Evolutionary conservation across 1,284 basidiomycete species (phyloP).

Genomic region (Termitomyces sp.): DNA sequence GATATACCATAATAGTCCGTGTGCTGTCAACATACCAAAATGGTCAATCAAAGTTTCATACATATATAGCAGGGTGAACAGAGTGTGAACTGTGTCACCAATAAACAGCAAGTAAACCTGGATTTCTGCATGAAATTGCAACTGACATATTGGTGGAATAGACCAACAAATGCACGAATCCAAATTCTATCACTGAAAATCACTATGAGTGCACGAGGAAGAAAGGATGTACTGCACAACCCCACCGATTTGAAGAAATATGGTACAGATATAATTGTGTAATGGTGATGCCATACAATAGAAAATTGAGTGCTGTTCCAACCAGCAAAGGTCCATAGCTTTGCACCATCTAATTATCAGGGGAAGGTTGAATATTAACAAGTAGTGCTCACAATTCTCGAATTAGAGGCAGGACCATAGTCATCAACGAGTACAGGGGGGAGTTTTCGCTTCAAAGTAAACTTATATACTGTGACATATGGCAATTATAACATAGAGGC

Average conservation of each 20-base stretch:
- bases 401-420: slow-evolving; percentile 4
- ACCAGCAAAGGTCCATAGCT: slow-evolving; percentile 25
- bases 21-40: slow-evolving; percentile 23
- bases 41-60: slow-evolving; percentile 29
- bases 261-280: slow-evolving; percentile 31
- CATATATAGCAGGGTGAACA: slow-evolving; percentile 29
- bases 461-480: too few species aligned
- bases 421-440: neutral
- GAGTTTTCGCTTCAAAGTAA: too few species aligned
- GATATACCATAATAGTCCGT: neutral
- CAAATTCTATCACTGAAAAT: slow-evolving; percentile 6
- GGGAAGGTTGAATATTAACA: neutral
- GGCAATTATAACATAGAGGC: too few species aligned
- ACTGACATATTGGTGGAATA: neutral
- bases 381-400: slow-evolving; percentile 2
- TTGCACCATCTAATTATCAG: neutral
- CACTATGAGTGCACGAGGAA: neutral
- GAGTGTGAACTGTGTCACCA: slow-evolving; percentile 31
- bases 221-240: neutral
- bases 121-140: neutral
- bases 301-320: slow-evolving; percentile 26
- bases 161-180: slow-evolving; percentile 6
- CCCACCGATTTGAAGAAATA: slow-evolving; percentile 24
- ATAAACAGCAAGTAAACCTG: slow-evolving; percentile 31
- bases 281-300: slow-evolving; percentile 30